Conservation (phyloP, 495 filamentous ascomycete species). For the Penicillium malachiteum region DNA sequence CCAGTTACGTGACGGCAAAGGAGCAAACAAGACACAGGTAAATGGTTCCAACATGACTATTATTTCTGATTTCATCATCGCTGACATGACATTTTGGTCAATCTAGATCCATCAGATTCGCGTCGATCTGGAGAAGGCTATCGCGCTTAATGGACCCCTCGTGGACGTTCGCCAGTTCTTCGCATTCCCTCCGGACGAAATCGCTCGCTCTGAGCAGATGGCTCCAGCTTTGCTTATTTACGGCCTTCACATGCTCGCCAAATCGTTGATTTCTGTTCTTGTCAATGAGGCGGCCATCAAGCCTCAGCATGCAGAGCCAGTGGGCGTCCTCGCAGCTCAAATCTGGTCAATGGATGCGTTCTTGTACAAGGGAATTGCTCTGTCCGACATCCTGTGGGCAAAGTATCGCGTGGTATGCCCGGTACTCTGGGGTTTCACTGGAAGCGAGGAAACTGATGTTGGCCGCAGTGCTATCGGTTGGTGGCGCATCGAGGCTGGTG, state of each 20-base stretch:
- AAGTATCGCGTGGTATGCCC: slow-evolving; percentile 82
- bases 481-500: slow-evolving; percentile 54
- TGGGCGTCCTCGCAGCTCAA: slow-evolving; percentile 73
- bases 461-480: slow-evolving; percentile 75
- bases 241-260: slow-evolving; percentile 78
- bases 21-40: slow-evolving; percentile 57
- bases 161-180: slow-evolving; percentile 71
- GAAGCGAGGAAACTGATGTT: slow-evolving; percentile 68
- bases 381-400: slow-evolving; percentile 86
- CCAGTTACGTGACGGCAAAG: slow-evolving; percentile 65
- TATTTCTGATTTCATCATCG: not conserved
- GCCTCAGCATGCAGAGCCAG: slow-evolving; percentile 70
- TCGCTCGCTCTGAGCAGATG: slow-evolving; percentile 54
- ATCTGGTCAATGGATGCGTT: slow-evolving; percentile 70
- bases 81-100: slow-evolving; percentile 8
- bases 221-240: slow-evolving; percentile 75
- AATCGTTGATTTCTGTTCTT: slow-evolving; percentile 72
- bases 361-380: slow-evolving; percentile 63
- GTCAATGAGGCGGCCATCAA: slow-evolving; percentile 70
- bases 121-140: slow-evolving; percentile 44
- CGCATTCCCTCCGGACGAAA: slow-evolving; percentile 52
- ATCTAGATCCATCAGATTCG: slow-evolving; percentile 51
- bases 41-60: not conserved
- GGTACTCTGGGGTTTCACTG: slow-evolving; percentile 80
- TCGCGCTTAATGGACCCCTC: slow-evolving; percentile 48